A percentile compares a stretch with the other conserved stretches of the same genome.
Evolutionary conservation across 2,329 filamentous ascomycete genomes (phyloP).

Genomic region (Aspergillus hortae): DNA sequence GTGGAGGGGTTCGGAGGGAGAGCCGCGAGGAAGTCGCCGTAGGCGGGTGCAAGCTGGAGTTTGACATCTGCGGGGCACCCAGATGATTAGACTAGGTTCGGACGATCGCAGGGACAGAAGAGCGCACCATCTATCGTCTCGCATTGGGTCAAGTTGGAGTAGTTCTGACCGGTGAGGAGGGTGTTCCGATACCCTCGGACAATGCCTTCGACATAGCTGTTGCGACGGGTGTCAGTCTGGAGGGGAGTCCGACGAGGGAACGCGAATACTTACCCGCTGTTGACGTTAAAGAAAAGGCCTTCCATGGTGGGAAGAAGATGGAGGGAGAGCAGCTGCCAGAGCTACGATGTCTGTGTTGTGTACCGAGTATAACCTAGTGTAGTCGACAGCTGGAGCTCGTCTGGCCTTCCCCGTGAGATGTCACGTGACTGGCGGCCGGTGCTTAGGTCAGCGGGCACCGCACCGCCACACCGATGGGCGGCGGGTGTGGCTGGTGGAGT

Average conservation of each 20-base stretch:
- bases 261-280: constrained; percentile 68
- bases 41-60: constrained; percentile 91
- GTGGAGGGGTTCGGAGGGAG: constrained; percentile 96
- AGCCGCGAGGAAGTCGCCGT: constrained; percentile 92
- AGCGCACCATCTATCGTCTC: constrained; percentile 87
- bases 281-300: constrained; percentile 90
- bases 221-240: constrained; percentile 17
- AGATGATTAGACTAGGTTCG: neutral
- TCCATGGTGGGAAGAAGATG: constrained; percentile 60
- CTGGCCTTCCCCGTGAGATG: neutral
- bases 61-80: constrained; percentile 70
- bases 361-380: neutral
- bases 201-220: constrained; percentile 92
- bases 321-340: constrained; percentile 5
- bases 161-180: constrained; percentile 84
- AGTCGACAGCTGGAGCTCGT: constrained; percentile 8
- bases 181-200: constrained; percentile 95
- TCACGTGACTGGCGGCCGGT: constrained; percentile 22
- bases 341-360: constrained; percentile 9
- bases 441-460: constrained; percentile 13
- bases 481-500: constrained; percentile 12
- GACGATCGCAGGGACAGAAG: neutral
- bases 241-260: neutral
- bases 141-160: constrained; percentile 94
- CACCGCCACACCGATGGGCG: constrained; percentile 12